Evolutionary conservation across 169 alveolate genomes (phyloP), one percentile per base, ranked within the genome.

Genomic region (Eimeria falciformis): DNA sequence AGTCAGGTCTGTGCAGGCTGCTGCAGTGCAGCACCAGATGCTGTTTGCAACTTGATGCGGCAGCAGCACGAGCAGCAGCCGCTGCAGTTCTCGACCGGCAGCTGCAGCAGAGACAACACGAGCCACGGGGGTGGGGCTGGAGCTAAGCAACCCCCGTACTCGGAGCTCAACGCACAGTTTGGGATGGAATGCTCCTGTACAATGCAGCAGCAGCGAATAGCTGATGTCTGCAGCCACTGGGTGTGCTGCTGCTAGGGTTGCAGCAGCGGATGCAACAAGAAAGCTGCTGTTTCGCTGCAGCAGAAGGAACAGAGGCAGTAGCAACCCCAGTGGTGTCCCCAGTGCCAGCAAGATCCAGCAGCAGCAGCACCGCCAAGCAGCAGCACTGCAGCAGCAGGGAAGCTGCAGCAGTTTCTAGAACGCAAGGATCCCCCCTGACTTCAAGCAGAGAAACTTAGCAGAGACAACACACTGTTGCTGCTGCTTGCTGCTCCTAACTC

Each of bases 401-500:
- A 21, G 17, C 12, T 14, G 37, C 81, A n/a, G 85, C 85, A 43
- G 85, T 65, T 45, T 21, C 65, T 21, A 25, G 29, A 40, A 21
- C 40, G 29, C 43, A 40, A 75, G 18, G 65, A 43, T n/a, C n/a
- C n/a, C 65, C 85, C 50, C 85, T 40, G 43, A 37, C 14, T 37
- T 46, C 40, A 46, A 75, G 5, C 66, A 40, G 55, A 75, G 62
- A 75, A 12, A 21, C 45, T 11, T 21, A 71, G 25, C 25, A 53
- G 88, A 78, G 53, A 53, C 27, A 78, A 27, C 55, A 5, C 46
- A 75, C 66, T 75, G 85, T 65, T 75, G 85, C 66, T 40, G 85
- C 65, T 75, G 65, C 12, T 45, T 75, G 85, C 85, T 75, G 85
- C 85, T 29, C 66, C 85, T 75, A 71, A 71, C 83, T 14, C 83